These are phyloP conservation scores for Penicillium verrucosum DNA, from an alignment of 2,329 filamentous ascomycete species.

Conservation along the genomic window DNA sequence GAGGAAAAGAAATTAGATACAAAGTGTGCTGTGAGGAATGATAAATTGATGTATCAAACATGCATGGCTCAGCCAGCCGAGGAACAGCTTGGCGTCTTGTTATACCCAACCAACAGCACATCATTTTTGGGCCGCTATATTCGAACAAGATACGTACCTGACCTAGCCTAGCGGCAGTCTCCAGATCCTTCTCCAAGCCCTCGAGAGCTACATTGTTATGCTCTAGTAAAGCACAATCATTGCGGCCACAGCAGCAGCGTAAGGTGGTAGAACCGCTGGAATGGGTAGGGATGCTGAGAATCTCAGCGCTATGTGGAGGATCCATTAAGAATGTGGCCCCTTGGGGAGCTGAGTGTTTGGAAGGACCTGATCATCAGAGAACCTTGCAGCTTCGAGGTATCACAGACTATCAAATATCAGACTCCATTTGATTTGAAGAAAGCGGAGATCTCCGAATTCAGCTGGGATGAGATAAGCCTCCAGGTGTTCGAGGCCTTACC, in stretches of 20 bases:
- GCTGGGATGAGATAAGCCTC: constrained; percentile 3
- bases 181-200: constrained; percentile 81
- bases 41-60: constrained; percentile 20
- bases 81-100: constrained; percentile 1
- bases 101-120: constrained; percentile 5
- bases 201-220: constrained; percentile 77
- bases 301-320: constrained; percentile 25
- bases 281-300: constrained; percentile 35
- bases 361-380: constrained; percentile 7
- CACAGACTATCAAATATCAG: background rate
- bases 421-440: constrained; percentile 3
- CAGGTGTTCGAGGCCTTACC: background rate
- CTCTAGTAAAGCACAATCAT: constrained; percentile 74
- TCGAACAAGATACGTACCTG: constrained; percentile 66
- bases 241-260: constrained; percentile 79
- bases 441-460: constrained; percentile 8
- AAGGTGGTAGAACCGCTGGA: constrained; percentile 27
- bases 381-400: constrained; percentile 5
- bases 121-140: constrained; percentile 2
- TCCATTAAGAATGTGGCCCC: constrained; percentile 36
- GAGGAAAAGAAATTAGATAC: constrained; percentile 6
- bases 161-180: constrained; percentile 79
- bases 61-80: constrained; percentile 18
- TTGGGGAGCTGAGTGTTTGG: constrained; percentile 21
- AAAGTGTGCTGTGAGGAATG: constrained; percentile 15